A percentile compares a stretch with the other conserved stretches of the same genome.
Conservation (phyloP, 2,329 filamentous ascomycete genomes). For the Scolecobasidium constrictum region DNA sequence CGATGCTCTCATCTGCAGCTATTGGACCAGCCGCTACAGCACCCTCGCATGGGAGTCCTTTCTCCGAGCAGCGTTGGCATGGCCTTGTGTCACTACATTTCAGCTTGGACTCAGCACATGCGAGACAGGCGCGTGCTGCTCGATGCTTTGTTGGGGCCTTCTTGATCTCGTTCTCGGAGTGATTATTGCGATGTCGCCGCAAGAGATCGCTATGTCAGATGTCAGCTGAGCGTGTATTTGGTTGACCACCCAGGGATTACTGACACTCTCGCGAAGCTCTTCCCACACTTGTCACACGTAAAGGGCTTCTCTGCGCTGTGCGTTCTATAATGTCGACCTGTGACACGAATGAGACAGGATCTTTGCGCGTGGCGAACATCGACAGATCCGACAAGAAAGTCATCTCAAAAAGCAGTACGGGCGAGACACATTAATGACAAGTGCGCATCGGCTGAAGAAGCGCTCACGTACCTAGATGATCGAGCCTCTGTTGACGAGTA, state of each 20-base stretch:
- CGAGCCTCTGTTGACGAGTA: neutral
- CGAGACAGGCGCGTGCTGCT: conserved; percentile 34
- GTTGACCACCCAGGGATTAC: too few relatives aligned
- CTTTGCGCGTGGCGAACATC: too few relatives aligned
- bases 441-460: too few relatives aligned
- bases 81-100: conserved; percentile 45
- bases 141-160: conserved; percentile 11
- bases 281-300: conserved; percentile 32
- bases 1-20: too few relatives aligned
- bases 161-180: conserved; percentile 23
- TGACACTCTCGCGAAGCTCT: conserved; percentile 35
- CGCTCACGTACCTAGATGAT: neutral
- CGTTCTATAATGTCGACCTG: neutral
- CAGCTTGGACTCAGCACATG: conserved; percentile 40
- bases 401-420: too few relatives aligned
- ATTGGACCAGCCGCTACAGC: conserved; percentile 5
- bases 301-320: conserved; percentile 29
- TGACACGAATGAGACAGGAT: neutral
- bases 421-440: too few relatives aligned
- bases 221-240: too few relatives aligned
- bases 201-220: conserved; percentile 34
- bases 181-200: conserved; percentile 38
- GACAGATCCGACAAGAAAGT: too few relatives aligned
- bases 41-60: conserved; percentile 31
- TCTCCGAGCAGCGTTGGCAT: conserved; percentile 40